These are phyloP conservation scores for Anthracocystis walkeri DNA, from an alignment of 1,284 basidiomycete species.

Conservation along the genomic window DNA sequence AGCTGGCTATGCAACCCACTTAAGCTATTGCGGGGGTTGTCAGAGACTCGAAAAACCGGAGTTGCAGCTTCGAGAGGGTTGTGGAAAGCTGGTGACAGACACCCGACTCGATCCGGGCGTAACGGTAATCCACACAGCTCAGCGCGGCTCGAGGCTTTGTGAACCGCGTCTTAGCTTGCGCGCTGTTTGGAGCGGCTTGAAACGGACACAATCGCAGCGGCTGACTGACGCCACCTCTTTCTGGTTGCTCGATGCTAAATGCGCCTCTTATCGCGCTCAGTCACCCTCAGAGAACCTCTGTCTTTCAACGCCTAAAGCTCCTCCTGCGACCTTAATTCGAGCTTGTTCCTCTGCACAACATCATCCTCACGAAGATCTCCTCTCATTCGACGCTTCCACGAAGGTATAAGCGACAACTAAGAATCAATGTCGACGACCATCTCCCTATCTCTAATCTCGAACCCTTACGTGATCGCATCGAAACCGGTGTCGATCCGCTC, in stretches of 20 bases:
- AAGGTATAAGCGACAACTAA: neutral
- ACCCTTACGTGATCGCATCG: constrained; percentile 29
- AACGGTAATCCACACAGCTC: neutral
- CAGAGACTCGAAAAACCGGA: neutral
- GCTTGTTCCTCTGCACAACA: neutral
- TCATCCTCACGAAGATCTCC: neutral
- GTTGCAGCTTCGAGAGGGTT: constrained; percentile 18
- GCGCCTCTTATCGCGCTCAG: constrained; percentile 10
- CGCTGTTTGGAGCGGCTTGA: constrained; percentile 1
- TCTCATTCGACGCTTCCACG: neutral
- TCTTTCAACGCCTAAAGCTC: neutral
- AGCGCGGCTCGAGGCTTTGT: too few species aligned
- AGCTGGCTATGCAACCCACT: constrained; percentile 5
- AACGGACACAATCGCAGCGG: constrained; percentile 1
- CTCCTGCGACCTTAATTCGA: neutral
- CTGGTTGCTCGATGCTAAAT: neutral
- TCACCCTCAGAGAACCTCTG: neutral
- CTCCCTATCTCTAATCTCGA: neutral
- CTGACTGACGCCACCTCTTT: constrained; percentile 5
- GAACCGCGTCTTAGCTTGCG: too few species aligned
- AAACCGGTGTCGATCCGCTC: constrained; percentile 28
- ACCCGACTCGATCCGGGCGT: constrained; percentile 40
- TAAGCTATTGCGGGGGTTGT: neutral
- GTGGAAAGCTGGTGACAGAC: neutral
- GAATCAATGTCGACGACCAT: neutral